These are phyloP conservation scores for Lolium rigidum DNA, from an alignment of 176 grass and related monocot genomes.

Conservation along the genomic window DNA sequence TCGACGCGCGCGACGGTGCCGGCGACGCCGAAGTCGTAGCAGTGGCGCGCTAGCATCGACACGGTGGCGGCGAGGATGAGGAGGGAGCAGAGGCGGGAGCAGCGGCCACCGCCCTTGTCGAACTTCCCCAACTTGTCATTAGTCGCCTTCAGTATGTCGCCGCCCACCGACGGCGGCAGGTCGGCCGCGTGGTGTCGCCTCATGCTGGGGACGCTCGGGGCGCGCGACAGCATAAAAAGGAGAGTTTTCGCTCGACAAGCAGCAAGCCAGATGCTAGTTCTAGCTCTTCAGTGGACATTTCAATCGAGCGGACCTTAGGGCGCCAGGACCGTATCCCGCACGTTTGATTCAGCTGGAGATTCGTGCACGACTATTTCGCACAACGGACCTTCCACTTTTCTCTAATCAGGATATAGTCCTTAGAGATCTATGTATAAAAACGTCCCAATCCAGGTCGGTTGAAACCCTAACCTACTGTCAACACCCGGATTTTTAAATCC, in stretches of 20 bases:
- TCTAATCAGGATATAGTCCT: no score
- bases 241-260: constrained; percentile 10
- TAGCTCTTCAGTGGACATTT: background rate
- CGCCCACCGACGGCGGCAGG: constrained; percentile 36
- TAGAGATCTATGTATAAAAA: no score
- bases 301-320: no score
- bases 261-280: background rate
- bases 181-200: constrained; percentile 43
- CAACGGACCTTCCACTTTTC: no score
- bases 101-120: constrained; percentile 19
- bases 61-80: constrained; percentile 41
- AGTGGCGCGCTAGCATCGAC: constrained; percentile 43
- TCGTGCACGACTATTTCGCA: no score
- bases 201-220: constrained; percentile 6
- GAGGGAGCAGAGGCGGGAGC: constrained; percentile 52
- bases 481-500: no score
- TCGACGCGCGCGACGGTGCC: constrained; percentile 35
- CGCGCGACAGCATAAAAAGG: background rate
- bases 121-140: constrained; percentile 2
- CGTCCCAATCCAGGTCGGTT: no score
- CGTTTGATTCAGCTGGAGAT: no score
- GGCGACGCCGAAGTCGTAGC: constrained; percentile 43
- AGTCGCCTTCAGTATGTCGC: background rate
- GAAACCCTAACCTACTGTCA: no score
- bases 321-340: no score